Percentiles rank a stretch among this genome's conserved stretches.
Evolutionary conservation across 129 eudicot species (phyloP).

Genomic region (Silybum marianum): DNA sequence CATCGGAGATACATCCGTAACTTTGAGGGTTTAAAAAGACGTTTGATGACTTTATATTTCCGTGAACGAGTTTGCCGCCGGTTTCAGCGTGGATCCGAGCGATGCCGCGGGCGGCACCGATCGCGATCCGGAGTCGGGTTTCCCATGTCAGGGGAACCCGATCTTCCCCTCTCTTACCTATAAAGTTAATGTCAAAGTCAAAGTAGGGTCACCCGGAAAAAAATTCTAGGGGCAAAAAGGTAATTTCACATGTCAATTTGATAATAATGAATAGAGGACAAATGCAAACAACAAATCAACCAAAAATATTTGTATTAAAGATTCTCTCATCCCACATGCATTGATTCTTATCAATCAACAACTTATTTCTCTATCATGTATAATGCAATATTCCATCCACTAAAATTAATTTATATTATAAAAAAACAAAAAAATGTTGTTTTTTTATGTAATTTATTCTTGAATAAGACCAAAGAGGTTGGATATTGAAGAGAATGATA

Average conservation of each 20-base stretch:
- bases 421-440: neutral
- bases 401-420: neutral
- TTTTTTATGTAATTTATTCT: neutral
- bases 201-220: neutral
- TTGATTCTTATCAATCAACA: slow-evolving; percentile 38
- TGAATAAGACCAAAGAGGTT: slow-evolving; percentile 26
- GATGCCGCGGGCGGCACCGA: slow-evolving; percentile 94
- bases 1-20: slow-evolving; percentile 74
- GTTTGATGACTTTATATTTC: slow-evolving; percentile 91
- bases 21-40: slow-evolving; percentile 66
- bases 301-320: slow-evolving; percentile 30
- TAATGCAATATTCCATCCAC: slow-evolving; percentile 36
- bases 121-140: slow-evolving; percentile 69
- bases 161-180: slow-evolving; percentile 82
- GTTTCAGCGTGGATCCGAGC: slow-evolving; percentile 64
- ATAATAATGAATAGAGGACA: slow-evolving; percentile 27
- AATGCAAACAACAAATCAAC: slow-evolving; percentile 35
- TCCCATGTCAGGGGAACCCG: slow-evolving; percentile 80
- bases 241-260: neutral
- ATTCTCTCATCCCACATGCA: slow-evolving; percentile 45
- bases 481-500: slow-evolving; percentile 5
- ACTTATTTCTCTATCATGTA: slow-evolving; percentile 39
- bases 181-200: neutral
- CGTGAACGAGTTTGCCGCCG: slow-evolving; percentile 80
- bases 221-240: neutral